A percentile compares a stretch with the other conserved stretches of the same genome.
phyloP scores from a whole-genome alignment of 2,329 filamentous ascomycete genomes.

The Penicillium corylophilum region DNA sequence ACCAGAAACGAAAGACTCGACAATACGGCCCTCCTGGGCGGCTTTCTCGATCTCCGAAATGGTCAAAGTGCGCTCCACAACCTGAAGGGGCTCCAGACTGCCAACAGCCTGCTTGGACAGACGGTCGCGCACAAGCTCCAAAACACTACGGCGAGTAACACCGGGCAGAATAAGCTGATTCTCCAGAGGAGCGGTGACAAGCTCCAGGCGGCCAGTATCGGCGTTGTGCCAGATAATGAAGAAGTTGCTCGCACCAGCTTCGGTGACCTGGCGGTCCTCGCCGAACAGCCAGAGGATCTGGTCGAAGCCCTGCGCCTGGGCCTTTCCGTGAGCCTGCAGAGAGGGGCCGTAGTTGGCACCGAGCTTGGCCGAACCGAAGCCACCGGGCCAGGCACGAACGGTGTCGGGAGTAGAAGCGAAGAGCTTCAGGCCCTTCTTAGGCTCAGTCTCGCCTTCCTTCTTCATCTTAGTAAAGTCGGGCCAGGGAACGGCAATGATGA shows the following conservation, averaged over 20 bases:
- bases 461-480: conserved; percentile 32
- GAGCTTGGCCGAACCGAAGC: conserved; percentile 88
- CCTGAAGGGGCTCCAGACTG: conserved; percentile 67
- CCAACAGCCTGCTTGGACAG: conserved; percentile 48
- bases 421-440: conserved; percentile 57
- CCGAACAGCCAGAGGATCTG: conserved; percentile 96
- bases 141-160: conserved; percentile 76
- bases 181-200: conserved; percentile 80
- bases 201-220: conserved; percentile 60
- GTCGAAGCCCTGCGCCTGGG: conserved; percentile 70
- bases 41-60: conserved; percentile 76
- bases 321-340: conserved; percentile 74
- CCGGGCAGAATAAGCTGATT: conserved; percentile 84
- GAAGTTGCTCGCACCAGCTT: conserved; percentile 90
- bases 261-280: conserved; percentile 72
- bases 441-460: conserved; percentile 19
- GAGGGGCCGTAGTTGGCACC: conserved; percentile 91
- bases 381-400: conserved; percentile 88
- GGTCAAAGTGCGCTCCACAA: conserved; percentile 79
- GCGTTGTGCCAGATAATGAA: conserved; percentile 71
- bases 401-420: conserved; percentile 78
- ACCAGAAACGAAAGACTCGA: conserved; percentile 84
- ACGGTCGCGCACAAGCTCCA: conserved; percentile 68
- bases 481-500: conserved; percentile 64
- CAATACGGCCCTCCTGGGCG: conserved; percentile 68